Evolutionary conservation across 78 protist species (phyloP).

Genomic region (Guillardia theta): DNA sequence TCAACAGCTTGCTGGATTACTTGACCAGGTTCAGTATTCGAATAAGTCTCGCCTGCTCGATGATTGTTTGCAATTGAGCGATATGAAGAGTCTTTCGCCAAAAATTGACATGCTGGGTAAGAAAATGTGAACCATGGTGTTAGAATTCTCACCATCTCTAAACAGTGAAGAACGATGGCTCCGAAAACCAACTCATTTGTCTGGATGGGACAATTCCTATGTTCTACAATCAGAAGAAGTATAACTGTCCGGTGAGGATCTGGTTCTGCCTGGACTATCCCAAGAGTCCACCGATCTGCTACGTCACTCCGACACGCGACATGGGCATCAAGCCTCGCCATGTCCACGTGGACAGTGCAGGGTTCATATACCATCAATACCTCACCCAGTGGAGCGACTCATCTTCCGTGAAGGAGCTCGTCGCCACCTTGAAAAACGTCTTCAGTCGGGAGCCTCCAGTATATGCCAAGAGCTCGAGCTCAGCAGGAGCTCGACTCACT

Average conservation of each 20-base stretch:
- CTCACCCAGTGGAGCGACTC: not conserved
- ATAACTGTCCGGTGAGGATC: not conserved
- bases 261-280: not conserved
- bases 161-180: not conserved
- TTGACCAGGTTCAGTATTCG: no score
- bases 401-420: not conserved
- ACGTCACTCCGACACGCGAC: not conserved
- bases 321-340: constrained; percentile 6
- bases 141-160: no score
- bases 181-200: not conserved
- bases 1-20: no score
- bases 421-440: not conserved
- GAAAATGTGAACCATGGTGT: no score
- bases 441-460: not conserved
- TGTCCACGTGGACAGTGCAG: constrained; percentile 11
- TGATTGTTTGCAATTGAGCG: no score
- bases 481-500: no score
- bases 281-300: not conserved
- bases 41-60: no score
- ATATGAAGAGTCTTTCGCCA: no score
- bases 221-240: not conserved
- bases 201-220: not conserved
- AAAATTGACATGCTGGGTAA: no score
- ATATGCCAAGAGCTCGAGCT: not conserved
- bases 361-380: not conserved